phyloP scores from a whole-genome alignment of 176 grass and related monocot species.

The Zizania latifolia region DNA sequence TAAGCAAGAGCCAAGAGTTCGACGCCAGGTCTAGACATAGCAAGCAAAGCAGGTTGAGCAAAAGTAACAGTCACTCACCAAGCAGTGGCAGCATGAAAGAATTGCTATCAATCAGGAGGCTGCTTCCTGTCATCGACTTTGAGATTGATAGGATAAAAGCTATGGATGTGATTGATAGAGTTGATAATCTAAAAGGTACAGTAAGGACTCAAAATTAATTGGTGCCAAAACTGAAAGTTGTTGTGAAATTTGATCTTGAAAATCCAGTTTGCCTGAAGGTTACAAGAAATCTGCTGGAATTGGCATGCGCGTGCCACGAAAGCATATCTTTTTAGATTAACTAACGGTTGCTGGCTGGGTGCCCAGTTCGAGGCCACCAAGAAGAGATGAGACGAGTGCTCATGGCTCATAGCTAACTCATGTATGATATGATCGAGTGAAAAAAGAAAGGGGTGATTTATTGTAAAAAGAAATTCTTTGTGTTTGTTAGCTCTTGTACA shows the following conservation, averaged over 20 bases:
- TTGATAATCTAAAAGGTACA: slow-evolving; percentile 61
- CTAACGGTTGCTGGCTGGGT: background rate
- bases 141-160: slow-evolving; percentile 70
- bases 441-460: slow-evolving; percentile 15
- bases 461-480: slow-evolving; percentile 44
- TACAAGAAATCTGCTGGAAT: background rate
- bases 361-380: background rate
- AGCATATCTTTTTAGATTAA: background rate
- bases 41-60: slow-evolving; percentile 72
- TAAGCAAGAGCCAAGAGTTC: slow-evolving; percentile 97
- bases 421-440: slow-evolving; percentile 38
- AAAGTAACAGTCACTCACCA: slow-evolving; percentile 94
- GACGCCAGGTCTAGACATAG: slow-evolving; percentile 46
- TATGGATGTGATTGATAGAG: slow-evolving; percentile 85
- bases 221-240: slow-evolving; percentile 6
- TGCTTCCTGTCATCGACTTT: slow-evolving; percentile 84
- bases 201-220: slow-evolving; percentile 11
- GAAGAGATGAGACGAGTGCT: slow-evolving; percentile 1
- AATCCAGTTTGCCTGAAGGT: slow-evolving; percentile 8
- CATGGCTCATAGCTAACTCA: slow-evolving; percentile 19
- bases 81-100: slow-evolving; percentile 67
- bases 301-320: background rate
- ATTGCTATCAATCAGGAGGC: slow-evolving; percentile 52
- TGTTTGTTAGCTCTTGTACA: slow-evolving; percentile 47
- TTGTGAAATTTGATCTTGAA: slow-evolving; percentile 21